phyloP scores from a whole-genome alignment of 2,329 filamentous ascomycete genomes.

The Diaporthe citriasiana region DNA sequence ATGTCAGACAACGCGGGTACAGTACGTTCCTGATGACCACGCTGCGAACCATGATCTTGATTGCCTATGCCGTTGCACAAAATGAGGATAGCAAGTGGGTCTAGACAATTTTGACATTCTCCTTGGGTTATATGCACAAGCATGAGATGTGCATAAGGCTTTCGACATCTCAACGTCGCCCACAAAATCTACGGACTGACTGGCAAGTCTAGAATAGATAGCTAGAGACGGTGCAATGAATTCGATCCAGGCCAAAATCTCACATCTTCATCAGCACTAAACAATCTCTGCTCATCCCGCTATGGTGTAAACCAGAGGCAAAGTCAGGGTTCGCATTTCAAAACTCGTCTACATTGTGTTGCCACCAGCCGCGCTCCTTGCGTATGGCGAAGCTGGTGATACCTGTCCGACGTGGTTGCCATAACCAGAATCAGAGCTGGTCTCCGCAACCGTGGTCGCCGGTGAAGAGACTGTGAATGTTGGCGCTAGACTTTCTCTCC shows the following conservation, averaged over 20 bases:
- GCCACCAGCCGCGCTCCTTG: conserved; percentile 23
- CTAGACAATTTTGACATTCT: neutral
- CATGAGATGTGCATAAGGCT: too few species aligned
- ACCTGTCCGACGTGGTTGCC: conserved; percentile 1
- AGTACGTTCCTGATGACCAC: neutral
- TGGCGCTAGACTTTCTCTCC: conserved; percentile 22
- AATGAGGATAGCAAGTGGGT: neutral
- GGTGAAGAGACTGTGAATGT: conserved; percentile 24
- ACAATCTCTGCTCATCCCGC: too few species aligned
- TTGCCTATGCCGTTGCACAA: neutral
- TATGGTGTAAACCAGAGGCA: neutral
- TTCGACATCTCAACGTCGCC: neutral
- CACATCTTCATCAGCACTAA: neutral
- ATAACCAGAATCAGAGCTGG: conserved; percentile 15
- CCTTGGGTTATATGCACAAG: neutral
- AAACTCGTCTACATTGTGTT: conserved; percentile 7
- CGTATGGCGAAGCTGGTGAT: conserved; percentile 22
- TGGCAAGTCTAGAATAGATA: neutral
- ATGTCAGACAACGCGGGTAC: neutral
- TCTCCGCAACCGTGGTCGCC: conserved; percentile 25
- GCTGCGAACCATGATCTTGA: conserved; percentile 23
- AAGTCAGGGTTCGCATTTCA: neutral
- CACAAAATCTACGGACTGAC: neutral
- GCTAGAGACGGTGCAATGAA: neutral
- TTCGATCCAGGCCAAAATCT: neutral